phyloP scores from a whole-genome alignment of 2,329 filamentous ascomycete genomes.

The Pestalotiopsis sp. region DNA sequence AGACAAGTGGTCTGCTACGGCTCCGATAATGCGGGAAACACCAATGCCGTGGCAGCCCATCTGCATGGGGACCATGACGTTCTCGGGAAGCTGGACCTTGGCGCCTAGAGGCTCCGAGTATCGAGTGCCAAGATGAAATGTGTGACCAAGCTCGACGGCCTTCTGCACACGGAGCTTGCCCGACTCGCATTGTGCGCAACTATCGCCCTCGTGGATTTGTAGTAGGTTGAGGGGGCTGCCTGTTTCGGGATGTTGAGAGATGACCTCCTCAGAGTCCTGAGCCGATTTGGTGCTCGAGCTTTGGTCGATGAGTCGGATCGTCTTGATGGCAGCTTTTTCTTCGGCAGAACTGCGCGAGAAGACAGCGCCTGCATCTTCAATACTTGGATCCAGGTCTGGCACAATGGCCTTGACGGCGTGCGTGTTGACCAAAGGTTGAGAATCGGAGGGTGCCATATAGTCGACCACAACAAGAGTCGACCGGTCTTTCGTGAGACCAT shows the following conservation, averaged over 20 bases:
- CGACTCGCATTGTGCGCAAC: slow-evolving; percentile 69
- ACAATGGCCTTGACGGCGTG: slow-evolving; percentile 67
- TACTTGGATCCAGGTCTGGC: slow-evolving; percentile 70
- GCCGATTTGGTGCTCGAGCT: slow-evolving; percentile 28
- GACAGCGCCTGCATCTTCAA: slow-evolving; percentile 59
- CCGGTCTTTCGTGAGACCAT: slow-evolving; percentile 68
- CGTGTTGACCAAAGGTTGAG: slow-evolving; percentile 44
- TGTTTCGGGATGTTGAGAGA: slow-evolving; percentile 19
- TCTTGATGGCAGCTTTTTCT: slow-evolving; percentile 13
- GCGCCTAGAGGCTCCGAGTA: slow-evolving; percentile 80
- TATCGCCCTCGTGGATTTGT: slow-evolving; percentile 66
- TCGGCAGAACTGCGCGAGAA: slow-evolving; percentile 43
- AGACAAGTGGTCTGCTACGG: slow-evolving; percentile 75
- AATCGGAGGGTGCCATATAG: slow-evolving; percentile 48
- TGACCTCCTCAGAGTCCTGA: slow-evolving; percentile 17
- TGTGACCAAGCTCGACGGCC: slow-evolving; percentile 91
- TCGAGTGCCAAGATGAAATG: slow-evolving; percentile 88
- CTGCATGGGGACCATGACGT: slow-evolving; percentile 62
- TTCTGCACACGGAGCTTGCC: slow-evolving; percentile 67
- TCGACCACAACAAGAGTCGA: slow-evolving; percentile 71
- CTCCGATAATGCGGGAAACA: slow-evolving; percentile 85
- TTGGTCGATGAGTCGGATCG: slow-evolving; percentile 34
- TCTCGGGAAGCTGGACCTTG: slow-evolving; percentile 50
- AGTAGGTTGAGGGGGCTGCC: slow-evolving; percentile 62
- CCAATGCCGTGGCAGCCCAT: slow-evolving; percentile 99